Evolutionary conservation across 2,329 filamentous ascomycete species (phyloP).

Genomic region (Penicillium glabrum): DNA sequence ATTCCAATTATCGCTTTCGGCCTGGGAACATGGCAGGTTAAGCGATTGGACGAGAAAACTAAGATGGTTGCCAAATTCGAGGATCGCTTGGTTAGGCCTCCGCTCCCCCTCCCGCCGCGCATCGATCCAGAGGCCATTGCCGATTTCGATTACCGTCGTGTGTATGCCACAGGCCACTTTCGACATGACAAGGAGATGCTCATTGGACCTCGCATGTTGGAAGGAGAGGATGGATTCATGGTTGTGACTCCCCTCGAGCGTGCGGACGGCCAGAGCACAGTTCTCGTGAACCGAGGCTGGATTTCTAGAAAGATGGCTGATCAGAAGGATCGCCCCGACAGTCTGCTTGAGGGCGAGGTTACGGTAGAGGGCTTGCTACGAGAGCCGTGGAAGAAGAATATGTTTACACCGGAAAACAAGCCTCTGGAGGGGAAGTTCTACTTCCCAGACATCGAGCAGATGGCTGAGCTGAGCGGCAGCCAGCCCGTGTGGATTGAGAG

Average conservation of each 20-base stretch:
- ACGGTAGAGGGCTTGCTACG: slow-evolving; percentile 80
- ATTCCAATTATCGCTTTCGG: slow-evolving; percentile 90
- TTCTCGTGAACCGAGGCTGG: slow-evolving; percentile 90
- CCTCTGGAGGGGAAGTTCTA: slow-evolving; percentile 86
- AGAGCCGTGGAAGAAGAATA: slow-evolving; percentile 94
- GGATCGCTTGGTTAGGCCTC: slow-evolving; percentile 82
- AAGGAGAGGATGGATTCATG: slow-evolving; percentile 86
- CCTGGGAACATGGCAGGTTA: slow-evolving; percentile 93
- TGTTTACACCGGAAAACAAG: slow-evolving; percentile 90
- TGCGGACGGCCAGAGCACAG: slow-evolving; percentile 59
- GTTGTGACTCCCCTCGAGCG: slow-evolving; percentile 90
- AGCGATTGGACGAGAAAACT: slow-evolving; percentile 90
- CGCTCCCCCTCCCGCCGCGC: slow-evolving; percentile 78
- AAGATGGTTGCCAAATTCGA: slow-evolving; percentile 88
- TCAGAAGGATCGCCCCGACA: slow-evolving; percentile 63
- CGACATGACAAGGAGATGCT: slow-evolving; percentile 95
- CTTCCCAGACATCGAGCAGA: slow-evolving; percentile 90
- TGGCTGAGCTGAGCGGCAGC: slow-evolving; percentile 78
- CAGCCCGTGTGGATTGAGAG: slow-evolving; percentile 94
- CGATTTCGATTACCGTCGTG: slow-evolving; percentile 89
- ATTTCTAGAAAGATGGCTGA: slow-evolving; percentile 72
- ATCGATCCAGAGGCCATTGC: slow-evolving; percentile 78
- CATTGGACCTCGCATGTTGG: slow-evolving; percentile 82
- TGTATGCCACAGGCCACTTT: slow-evolving; percentile 71
- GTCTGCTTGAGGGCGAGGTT: slow-evolving; percentile 69